Conservation (phyloP, 176 grass and related monocot species). For the Triticum turgidum region DNA sequence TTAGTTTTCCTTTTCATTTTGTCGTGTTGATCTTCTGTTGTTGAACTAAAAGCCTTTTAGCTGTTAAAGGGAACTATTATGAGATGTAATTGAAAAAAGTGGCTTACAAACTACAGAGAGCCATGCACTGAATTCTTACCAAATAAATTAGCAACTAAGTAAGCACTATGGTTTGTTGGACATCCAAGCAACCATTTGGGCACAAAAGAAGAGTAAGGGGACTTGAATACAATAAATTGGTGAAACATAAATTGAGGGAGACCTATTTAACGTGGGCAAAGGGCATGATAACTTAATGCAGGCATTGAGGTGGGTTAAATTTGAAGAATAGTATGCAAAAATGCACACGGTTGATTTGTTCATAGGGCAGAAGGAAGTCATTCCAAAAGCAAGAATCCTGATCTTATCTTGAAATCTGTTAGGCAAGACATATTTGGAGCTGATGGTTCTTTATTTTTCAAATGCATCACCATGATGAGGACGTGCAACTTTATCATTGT, state of each 20-base stretch:
- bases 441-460: background rate
- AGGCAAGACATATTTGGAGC: background rate
- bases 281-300: background rate
- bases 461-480: background rate
- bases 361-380: background rate
- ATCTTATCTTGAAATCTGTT: conserved; percentile 9
- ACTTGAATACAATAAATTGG: conserved; percentile 6
- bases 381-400: background rate
- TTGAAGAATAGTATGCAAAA: background rate
- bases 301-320: background rate
- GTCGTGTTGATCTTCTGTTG: background rate
- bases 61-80: background rate
- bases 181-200: background rate
- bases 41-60: background rate
- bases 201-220: background rate
- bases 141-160: background rate
- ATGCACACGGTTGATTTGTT: background rate
- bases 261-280: background rate
- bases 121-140: background rate
- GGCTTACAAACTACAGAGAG: background rate
- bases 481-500: background rate
- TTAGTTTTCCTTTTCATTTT: background rate
- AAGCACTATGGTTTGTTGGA: background rate
- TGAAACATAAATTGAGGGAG: background rate
- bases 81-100: background rate